Percentiles rank a stretch among this genome's conserved stretches.
Evolutionary conservation across 2,329 filamentous ascomycete genomes (phyloP).

Genomic region (Colletotrichum cereale): DNA sequence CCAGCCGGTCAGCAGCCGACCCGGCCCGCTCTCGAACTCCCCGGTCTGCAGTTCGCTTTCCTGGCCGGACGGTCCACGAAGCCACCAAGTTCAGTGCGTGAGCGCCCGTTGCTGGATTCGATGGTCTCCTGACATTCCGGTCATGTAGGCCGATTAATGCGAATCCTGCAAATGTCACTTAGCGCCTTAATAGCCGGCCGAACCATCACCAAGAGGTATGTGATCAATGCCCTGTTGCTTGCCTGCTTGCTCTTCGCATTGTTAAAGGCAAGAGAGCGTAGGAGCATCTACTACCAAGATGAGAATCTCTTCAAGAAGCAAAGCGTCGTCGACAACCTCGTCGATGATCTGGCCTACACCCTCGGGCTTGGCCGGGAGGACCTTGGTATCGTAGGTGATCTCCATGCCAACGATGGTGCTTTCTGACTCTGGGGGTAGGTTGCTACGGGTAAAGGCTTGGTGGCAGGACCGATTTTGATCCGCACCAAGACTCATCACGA

Average conservation of each 20-base stretch:
- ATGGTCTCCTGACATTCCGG: neutral
- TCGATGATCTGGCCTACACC: constrained; percentile 81
- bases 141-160: constrained; percentile 64
- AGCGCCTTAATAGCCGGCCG: constrained; percentile 67
- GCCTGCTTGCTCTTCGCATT: neutral
- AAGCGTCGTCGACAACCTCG: constrained; percentile 74
- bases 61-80: constrained; percentile 61
- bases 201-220: constrained; percentile 72
- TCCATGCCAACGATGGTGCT: neutral
- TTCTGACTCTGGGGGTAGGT: constrained; percentile 59
- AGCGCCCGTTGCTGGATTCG: neutral
- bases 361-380: constrained; percentile 72
- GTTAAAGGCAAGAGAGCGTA: constrained; percentile 49
- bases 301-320: constrained; percentile 79
- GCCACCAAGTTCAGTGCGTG: constrained; percentile 64
- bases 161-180: constrained; percentile 71
- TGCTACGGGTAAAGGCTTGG: constrained; percentile 79
- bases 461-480: constrained; percentile 70
- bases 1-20: constrained; percentile 16
- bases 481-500: constrained; percentile 40
- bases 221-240: neutral
- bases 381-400: constrained; percentile 74
- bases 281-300: constrained; percentile 85
- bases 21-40: neutral
- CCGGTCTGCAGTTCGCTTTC: constrained; percentile 54